Conservation (phyloP, 176 grass and related monocot genomes). For the Secale cereale region DNA sequence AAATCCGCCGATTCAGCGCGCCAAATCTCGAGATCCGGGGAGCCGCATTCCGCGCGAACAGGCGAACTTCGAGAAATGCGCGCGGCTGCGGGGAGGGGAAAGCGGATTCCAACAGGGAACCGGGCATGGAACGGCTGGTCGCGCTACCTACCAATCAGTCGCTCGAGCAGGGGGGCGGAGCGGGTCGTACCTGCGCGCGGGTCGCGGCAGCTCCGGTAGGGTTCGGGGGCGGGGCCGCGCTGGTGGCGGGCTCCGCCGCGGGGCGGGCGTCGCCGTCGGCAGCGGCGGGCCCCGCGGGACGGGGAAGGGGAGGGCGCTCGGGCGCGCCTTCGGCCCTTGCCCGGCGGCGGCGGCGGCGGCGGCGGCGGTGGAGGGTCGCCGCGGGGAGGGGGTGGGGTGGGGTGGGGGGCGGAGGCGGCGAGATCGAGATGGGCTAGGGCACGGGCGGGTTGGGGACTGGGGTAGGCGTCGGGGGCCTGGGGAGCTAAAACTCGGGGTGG, state of each 20-base stretch:
- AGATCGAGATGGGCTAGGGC: conserved; percentile 31
- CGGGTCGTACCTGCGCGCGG: not conserved
- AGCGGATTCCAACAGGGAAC: not conserved
- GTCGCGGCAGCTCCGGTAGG: not conserved
- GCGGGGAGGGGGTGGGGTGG: not conserved
- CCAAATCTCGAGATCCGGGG: not conserved
- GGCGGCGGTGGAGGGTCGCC: not conserved
- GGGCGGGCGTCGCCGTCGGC: not conserved
- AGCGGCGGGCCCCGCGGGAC: not conserved
- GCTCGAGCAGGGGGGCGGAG: not conserved
- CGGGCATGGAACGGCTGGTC: not conserved
- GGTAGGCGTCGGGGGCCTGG: not conserved
- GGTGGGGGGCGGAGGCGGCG: not conserved
- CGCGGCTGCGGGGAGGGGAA: not conserved
- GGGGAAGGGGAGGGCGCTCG: not conserved
- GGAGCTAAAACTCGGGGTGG: conserved; percentile 26
- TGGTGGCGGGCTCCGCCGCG: not conserved
- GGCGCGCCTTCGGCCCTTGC: not conserved
- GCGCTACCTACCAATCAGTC: not conserved
- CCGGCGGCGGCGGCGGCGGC: not conserved
- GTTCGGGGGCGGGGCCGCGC: not conserved
- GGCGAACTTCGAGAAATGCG: not conserved
- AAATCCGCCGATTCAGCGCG: not conserved
- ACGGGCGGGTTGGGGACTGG: conserved; percentile 6
- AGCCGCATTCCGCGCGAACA: not conserved